Evolutionary conservation across 176 grass and related monocot genomes (phyloP), one percentile per base, ranked within the genome.

Genomic region (Triticum aestivum): DNA sequence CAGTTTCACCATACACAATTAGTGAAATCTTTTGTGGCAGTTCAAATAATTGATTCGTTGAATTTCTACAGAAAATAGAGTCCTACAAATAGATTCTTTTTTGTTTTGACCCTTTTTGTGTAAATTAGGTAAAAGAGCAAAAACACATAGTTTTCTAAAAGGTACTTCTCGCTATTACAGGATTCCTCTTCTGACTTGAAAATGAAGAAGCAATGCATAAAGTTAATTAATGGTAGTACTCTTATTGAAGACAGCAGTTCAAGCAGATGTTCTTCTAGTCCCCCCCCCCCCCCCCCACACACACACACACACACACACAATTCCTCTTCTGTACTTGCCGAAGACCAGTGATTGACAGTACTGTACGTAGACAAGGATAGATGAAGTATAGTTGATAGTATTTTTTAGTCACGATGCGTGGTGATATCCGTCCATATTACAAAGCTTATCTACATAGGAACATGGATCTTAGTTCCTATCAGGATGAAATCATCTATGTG

Each of bases 261-360:
- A 82, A 93, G 91, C 73, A 79, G 87, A 83, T 92, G 85, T 73
- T 91, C 90, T 82, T 91, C 91, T 51, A 89, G 44, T 83, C 82
- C 83, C 83, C 35, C 83, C 42, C 42, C 0, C 11, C 35, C 35
- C 35, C 33, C 33, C 32, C 2, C 32, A 4, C 33, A 34, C 33
- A 34, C 37, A 8, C 37, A 8, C 11, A 47, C 32, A 4, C 33
- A 34, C 33, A 34, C 37, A 8, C 37, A 8, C 11, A 47, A 49
- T 14, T 49, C 47, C 47, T 49, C 47, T 49, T 49, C 47, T 49
- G 47, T 15, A 14, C 13, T 49, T 47, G 45, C 45, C 45, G 82
- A 88, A 69, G 75, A 89, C 68, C 81, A 71, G 33, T 63, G 64
- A 86, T 86, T 20, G 9, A 83, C 66, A 66, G 27, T 52, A 42